Evolutionary conservation across 2,329 filamentous ascomycete species (phyloP).

Genomic region (Sporothrix luriei): DNA sequence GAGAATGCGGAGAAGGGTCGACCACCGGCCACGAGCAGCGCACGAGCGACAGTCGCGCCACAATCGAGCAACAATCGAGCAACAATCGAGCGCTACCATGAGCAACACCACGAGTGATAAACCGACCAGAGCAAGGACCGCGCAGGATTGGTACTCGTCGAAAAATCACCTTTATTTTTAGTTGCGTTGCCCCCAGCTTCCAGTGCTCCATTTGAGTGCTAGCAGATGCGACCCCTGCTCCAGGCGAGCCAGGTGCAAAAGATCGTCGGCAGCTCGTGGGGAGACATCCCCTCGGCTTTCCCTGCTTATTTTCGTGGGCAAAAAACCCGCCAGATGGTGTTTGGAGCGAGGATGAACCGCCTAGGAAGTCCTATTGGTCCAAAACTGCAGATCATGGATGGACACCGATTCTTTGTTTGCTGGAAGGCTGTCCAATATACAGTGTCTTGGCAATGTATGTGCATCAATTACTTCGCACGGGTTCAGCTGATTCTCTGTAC

Average conservation of each 20-base stretch:
- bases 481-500: neutral
- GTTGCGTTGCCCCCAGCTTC: neutral
- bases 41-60: neutral
- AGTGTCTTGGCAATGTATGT: neutral
- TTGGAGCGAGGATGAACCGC: no score
- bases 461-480: neutral
- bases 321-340: neutral
- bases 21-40: neutral
- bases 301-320: neutral
- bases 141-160: no score
- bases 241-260: neutral
- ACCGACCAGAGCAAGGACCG: no score
- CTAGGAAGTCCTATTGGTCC: no score
- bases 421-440: neutral
- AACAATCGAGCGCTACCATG: neutral
- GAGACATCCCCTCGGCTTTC: conserved; percentile 10
- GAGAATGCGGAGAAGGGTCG: neutral
- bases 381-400: neutral
- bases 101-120: neutral
- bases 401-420: neutral
- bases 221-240: neutral
- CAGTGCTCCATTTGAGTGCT: neutral
- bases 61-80: neutral
- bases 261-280: conserved; percentile 9
- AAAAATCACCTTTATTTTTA: neutral